Percentiles rank a stretch among this genome's conserved stretches.
Conservation (phyloP, 2,329 filamentous ascomycete species). For the Trichoderma lentiforme region DNA sequence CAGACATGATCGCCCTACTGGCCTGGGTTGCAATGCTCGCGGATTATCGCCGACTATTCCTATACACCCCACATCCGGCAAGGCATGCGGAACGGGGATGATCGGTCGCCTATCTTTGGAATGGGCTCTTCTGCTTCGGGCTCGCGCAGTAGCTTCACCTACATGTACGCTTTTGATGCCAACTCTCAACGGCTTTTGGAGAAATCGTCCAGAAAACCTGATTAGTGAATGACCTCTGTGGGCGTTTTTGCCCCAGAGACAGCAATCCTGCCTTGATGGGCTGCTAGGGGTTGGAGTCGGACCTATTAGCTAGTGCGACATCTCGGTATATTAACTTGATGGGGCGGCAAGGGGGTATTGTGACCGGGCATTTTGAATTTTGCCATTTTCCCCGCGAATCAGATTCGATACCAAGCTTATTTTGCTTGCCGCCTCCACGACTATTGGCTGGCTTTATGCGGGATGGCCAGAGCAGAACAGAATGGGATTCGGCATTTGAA, state of each 20-base stretch:
- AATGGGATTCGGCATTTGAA: neutral
- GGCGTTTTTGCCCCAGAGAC: neutral
- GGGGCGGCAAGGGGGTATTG: neutral
- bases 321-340: conserved; percentile 15
- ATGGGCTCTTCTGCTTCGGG: neutral
- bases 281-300: conserved; percentile 9
- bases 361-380: neutral
- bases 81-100: conserved; percentile 5
- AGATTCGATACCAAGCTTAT: conserved; percentile 1
- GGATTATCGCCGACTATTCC: conserved; percentile 9
- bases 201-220: neutral
- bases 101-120: conserved; percentile 6
- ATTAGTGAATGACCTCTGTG: neutral
- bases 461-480: neutral
- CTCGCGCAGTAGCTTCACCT: neutral
- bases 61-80: neutral
- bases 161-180: neutral
- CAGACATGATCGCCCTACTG: neutral
- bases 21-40: conserved; percentile 6
- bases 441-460: neutral
- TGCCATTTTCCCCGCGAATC: conserved; percentile 11
- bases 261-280: neutral
- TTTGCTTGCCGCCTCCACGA: neutral
- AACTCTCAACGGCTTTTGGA: neutral
- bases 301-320: conserved; percentile 17